Evolutionary conservation across 139 green algal genomes (phyloP).

Genomic region (Monoraphidium neglectum): DNA sequence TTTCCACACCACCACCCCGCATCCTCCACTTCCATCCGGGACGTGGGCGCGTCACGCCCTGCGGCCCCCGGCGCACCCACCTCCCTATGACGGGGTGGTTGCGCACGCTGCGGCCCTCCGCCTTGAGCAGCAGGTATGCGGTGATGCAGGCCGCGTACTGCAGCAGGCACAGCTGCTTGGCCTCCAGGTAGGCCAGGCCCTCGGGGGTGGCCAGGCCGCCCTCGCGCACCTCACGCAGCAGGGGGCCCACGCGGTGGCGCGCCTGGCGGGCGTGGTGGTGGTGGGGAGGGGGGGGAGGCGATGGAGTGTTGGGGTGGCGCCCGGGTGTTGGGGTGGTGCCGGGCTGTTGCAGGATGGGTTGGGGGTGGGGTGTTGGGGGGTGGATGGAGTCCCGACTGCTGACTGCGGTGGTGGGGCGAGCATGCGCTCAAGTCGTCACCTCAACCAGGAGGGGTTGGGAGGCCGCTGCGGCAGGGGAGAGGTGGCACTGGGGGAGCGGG

Average conservation of each 20-base stretch:
- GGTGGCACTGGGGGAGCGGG: too few species aligned
- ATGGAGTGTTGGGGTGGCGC: too few species aligned
- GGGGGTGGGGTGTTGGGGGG: too few species aligned
- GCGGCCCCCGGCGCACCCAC: constrained; percentile 12
- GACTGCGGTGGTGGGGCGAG: too few species aligned
- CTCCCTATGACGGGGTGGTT: constrained; percentile 91
- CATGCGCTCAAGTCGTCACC: too few species aligned
- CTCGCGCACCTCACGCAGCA: constrained; percentile 70
- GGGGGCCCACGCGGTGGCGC: constrained; percentile 62
- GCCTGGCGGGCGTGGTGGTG: constrained; percentile 14
- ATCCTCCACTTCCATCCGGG: constrained; percentile 17
- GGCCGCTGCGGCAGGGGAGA: too few species aligned
- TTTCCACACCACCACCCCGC: constrained; percentile 47
- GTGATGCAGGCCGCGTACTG: constrained; percentile 90
- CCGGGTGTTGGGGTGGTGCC: too few species aligned
- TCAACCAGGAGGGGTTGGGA: too few species aligned
- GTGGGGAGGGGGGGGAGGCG: too few species aligned
- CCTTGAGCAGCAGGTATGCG: constrained; percentile 96
- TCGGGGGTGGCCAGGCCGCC: constrained; percentile 80
- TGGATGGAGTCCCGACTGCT: too few species aligned
- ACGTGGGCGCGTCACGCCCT: too few species aligned
- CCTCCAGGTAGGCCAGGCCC: constrained; percentile 94
- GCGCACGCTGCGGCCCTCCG: constrained; percentile 85
- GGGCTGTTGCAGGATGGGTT: too few species aligned
- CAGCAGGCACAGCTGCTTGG: constrained; percentile 95